phyloP scores from a whole-genome alignment of 805 yeast species.

The Tetrapisispora nanseiensis region DNA sequence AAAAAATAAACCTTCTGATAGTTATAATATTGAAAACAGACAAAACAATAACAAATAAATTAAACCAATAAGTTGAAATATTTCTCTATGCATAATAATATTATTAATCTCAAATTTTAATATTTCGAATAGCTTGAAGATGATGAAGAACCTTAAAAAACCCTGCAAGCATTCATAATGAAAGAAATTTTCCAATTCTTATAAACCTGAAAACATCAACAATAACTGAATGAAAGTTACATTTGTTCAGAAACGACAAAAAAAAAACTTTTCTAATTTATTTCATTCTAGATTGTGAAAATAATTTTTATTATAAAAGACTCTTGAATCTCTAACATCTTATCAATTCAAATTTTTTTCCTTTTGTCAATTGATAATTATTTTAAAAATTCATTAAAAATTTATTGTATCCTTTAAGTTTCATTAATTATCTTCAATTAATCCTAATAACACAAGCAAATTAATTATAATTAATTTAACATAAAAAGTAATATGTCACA shows the following conservation, averaged over 20 bases:
- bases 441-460: not conserved
- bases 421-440: not conserved
- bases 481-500: slow-evolving; percentile 9
- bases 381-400: not conserved
- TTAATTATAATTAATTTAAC: not conserved
- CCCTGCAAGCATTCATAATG: not conserved
- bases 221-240: too few species aligned
- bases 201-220: too few species aligned
- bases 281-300: not conserved
- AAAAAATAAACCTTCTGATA: not conserved
- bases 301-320: not conserved
- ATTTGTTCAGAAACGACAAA: not conserved
- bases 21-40: not conserved
- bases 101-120: too few species aligned
- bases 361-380: not conserved
- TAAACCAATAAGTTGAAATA: too few species aligned
- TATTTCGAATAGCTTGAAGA: too few species aligned
- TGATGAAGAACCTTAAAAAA: not conserved
- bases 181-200: not conserved
- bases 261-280: too few species aligned
- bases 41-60: too few species aligned
- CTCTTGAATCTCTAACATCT: not conserved
- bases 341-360: not conserved
- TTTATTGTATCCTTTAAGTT: not conserved
- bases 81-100: not conserved